Evolutionary conservation across 2,329 filamentous ascomycete species (phyloP).

Genomic region (Sclerotinia subarctica): DNA sequence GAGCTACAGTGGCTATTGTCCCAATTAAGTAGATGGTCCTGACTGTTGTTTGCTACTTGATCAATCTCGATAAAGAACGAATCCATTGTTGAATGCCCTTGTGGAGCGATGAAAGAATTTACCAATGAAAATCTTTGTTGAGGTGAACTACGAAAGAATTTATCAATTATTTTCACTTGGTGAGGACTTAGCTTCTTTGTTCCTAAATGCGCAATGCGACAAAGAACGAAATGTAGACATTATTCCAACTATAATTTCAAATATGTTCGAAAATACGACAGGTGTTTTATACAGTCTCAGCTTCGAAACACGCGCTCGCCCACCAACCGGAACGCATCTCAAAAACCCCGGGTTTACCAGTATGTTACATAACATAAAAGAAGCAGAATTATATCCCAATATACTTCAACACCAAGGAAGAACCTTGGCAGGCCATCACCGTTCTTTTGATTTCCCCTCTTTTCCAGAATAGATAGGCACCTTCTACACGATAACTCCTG

Average conservation of each 20-base stretch:
- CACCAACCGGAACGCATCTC: background rate
- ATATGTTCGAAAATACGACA: background rate
- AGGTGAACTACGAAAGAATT: background rate
- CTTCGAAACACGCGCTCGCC: background rate
- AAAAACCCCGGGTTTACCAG: background rate
- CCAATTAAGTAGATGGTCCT: slow-evolving; percentile 1
- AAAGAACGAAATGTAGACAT: background rate
- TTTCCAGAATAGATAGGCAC: background rate
- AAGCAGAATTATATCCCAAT: background rate
- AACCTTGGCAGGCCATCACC: background rate
- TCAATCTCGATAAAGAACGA: background rate
- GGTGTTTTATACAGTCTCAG: background rate
- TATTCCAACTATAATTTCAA: background rate
- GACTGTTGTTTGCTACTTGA: background rate
- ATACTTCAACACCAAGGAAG: background rate
- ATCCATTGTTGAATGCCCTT: background rate
- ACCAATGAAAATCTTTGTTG: background rate
- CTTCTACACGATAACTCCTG: background rate
- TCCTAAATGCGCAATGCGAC: background rate
- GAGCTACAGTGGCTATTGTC: background rate
- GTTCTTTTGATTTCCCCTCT: background rate
- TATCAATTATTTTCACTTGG: background rate
- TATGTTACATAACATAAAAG: background rate
- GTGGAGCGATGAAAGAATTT: background rate
- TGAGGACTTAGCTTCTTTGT: background rate